A percentile compares a stretch with the other conserved stretches of the same genome.
phyloP scores from a whole-genome alignment of 2,329 filamentous ascomycete genomes.

The Pseudopyrenochaeta lycopersici region DNA sequence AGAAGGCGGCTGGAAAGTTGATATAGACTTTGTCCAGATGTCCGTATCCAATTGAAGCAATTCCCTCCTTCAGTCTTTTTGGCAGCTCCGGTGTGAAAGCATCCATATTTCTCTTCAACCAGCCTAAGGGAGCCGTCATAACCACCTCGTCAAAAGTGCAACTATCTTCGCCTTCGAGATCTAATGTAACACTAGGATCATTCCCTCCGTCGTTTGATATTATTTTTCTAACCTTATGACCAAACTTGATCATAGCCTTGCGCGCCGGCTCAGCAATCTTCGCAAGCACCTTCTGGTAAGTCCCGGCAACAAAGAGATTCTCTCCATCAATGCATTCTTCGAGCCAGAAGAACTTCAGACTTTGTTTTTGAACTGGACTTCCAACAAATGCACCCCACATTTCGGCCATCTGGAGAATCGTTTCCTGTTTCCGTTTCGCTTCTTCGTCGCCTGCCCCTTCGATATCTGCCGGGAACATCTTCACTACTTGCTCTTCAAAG shows the following conservation, averaged over 20 bases:
- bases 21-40: slow-evolving; percentile 73
- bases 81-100: slow-evolving; percentile 70
- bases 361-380: slow-evolving; percentile 70
- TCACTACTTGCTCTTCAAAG: slow-evolving; percentile 60
- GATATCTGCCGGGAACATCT: slow-evolving; percentile 48
- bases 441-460: slow-evolving; percentile 38
- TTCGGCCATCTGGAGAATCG: slow-evolving; percentile 63
- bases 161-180: slow-evolving; percentile 56
- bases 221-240: slow-evolving; percentile 57
- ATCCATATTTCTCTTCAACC: slow-evolving; percentile 46
- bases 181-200: slow-evolving; percentile 47
- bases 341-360: slow-evolving; percentile 79
- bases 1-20: slow-evolving; percentile 79
- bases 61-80: slow-evolving; percentile 65
- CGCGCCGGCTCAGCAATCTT: slow-evolving; percentile 67
- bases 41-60: slow-evolving; percentile 73
- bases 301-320: slow-evolving; percentile 70
- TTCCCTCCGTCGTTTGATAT: slow-evolving; percentile 24
- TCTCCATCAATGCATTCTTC: slow-evolving; percentile 80
- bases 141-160: slow-evolving; percentile 73
- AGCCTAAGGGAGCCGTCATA: slow-evolving; percentile 73
- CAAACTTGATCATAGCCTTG: slow-evolving; percentile 64
- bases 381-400: slow-evolving; percentile 78
- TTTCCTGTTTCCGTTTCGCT: slow-evolving; percentile 59
- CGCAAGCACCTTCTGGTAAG: slow-evolving; percentile 68